Evolutionary conservation across 2,329 filamentous ascomycete species (phyloP).

Genomic region (Phaeosphaeria sp.): DNA sequence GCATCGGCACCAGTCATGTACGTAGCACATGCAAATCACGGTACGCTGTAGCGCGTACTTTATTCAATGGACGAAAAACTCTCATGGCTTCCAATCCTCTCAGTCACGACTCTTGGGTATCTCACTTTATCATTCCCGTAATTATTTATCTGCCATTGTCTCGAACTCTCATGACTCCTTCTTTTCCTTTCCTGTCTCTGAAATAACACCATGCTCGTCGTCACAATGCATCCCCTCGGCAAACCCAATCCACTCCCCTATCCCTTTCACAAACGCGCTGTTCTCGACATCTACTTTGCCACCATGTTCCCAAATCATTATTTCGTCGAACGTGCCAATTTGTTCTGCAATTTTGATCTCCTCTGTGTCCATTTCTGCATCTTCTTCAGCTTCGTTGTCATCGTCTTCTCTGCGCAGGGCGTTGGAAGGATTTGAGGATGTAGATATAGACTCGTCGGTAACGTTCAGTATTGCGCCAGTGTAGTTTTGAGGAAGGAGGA

Average conservation of each 20-base stretch:
- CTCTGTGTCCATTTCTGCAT: constrained; percentile 25
- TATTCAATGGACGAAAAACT: not conserved
- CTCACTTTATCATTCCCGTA: no score
- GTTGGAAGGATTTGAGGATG: not conserved
- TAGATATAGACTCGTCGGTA: constrained; percentile 35
- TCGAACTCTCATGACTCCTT: not conserved
- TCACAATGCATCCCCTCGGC: constrained; percentile 61
- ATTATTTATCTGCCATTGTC: no score
- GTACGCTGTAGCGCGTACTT: not conserved
- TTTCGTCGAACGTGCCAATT: constrained; percentile 72
- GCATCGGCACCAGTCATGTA: not conserved
- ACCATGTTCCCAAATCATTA: constrained; percentile 88
- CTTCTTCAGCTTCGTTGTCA: constrained; percentile 20
- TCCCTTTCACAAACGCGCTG: constrained; percentile 75
- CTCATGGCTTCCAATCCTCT: no score
- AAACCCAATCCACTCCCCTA: constrained; percentile 82
- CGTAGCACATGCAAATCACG: not conserved
- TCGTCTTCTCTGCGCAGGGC: not conserved
- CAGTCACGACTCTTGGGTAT: no score
- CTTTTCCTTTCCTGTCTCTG: constrained; percentile 3
- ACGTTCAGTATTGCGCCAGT: constrained; percentile 54
- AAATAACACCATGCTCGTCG: no score
- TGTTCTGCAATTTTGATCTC: constrained; percentile 61
- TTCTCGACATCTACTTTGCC: constrained; percentile 63
- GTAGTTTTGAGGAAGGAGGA: constrained; percentile 75